A percentile compares a stretch with the other conserved stretches of the same genome.
phyloP scores from a whole-genome alignment of 2,329 filamentous ascomycete genomes.

The Fusarium fujikuroi region DNA sequence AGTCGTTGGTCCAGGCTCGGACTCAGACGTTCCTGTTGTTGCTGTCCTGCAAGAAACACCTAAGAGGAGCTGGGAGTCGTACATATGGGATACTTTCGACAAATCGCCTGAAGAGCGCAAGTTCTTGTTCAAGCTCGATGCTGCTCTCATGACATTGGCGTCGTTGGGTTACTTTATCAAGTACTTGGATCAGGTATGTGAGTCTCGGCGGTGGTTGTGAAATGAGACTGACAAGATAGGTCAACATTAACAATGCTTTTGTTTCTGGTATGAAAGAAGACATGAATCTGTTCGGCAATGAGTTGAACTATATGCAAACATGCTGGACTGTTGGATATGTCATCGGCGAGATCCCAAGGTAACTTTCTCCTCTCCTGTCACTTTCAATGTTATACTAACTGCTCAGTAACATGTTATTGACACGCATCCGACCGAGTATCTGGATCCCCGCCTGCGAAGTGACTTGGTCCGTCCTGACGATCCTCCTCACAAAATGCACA shows the following conservation, averaged over 20 bases:
- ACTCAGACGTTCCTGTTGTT: not conserved
- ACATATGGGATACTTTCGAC: constrained; percentile 61
- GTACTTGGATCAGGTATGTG: constrained; percentile 49
- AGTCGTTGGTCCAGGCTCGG: not conserved
- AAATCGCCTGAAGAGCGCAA: constrained; percentile 54
- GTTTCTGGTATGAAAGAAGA: constrained; percentile 63
- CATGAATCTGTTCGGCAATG: constrained; percentile 55
- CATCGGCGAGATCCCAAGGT: constrained; percentile 55
- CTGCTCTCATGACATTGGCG: constrained; percentile 51
- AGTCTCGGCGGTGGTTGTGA: fast-evolving
- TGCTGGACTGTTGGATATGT: constrained; percentile 71
- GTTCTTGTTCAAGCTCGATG: constrained; percentile 58
- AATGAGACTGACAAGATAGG: not conserved
- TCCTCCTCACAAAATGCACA: constrained; percentile 44
- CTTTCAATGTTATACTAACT: fast-evolving
- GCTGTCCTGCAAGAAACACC: constrained; percentile 18
- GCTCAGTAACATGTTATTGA: constrained; percentile 50
- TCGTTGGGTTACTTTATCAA: constrained; percentile 54
- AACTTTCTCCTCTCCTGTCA: fast-evolving
- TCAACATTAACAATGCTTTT: constrained; percentile 44
- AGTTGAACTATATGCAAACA: constrained; percentile 63
- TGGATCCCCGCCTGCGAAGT: constrained; percentile 54
- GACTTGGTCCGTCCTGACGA: constrained; percentile 46
- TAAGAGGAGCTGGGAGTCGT: constrained; percentile 53
- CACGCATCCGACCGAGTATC: constrained; percentile 52